A percentile compares a stretch with the other conserved stretches of the same genome.
Evolutionary conservation across 345 rosid species (phyloP).

Genomic region (Physaria fendleri): DNA sequence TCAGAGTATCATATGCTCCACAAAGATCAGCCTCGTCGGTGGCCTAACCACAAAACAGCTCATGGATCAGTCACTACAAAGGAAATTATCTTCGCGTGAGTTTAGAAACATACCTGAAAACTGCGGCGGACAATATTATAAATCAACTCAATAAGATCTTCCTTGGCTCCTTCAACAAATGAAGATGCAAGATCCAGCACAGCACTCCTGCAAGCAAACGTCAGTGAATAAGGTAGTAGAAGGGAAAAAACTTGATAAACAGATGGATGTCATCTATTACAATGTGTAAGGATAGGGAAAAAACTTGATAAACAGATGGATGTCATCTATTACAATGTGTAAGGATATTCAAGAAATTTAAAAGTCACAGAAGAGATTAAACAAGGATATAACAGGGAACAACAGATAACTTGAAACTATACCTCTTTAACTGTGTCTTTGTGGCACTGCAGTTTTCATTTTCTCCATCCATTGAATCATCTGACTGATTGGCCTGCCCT

Average conservation of each 20-base stretch:
- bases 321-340: neutral
- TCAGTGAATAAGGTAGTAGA: neutral
- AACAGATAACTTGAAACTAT: neutral
- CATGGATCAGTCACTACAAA: constrained; percentile 14
- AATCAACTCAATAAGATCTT: constrained; percentile 60
- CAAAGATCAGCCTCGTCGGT: constrained; percentile 43
- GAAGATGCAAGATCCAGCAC: constrained; percentile 65
- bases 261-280: neutral
- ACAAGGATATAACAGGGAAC: neutral
- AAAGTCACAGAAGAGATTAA: neutral
- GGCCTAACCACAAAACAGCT: constrained; percentile 36
- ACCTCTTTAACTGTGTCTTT: constrained; percentile 53
- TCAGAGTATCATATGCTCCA: constrained; percentile 64
- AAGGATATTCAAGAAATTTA: neutral
- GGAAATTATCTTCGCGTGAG: neutral
- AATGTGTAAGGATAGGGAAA: no score
- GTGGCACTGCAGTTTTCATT: constrained; percentile 22
- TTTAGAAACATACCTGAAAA: constrained; percentile 43
- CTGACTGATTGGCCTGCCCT: constrained; percentile 19
- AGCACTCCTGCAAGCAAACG: constrained; percentile 32
- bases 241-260: neutral
- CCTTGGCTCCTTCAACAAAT: constrained; percentile 65
- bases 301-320: neutral
- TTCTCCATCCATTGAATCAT: constrained; percentile 34
- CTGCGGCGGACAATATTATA: constrained; percentile 51